Base-by-base conservation (phyloP, 176 grass and related monocot genomes). In the Oryza meyeriana region DNA sequence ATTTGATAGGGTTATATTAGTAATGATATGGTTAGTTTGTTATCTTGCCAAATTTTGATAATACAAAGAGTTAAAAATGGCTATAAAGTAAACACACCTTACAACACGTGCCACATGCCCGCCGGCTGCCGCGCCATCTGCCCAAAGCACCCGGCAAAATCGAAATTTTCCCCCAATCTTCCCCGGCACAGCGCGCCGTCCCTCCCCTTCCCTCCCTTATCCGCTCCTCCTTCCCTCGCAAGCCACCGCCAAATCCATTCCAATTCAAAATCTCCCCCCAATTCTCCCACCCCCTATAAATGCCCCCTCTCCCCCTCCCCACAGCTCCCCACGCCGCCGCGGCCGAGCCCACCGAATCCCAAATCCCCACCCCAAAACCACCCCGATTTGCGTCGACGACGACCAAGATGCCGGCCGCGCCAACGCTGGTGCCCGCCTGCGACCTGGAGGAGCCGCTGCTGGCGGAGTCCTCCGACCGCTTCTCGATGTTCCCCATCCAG, bases 391-490 rank as follows among this genome's bases (percentile, higher is more conserved):
- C 18, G 16, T 4, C 18, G 65, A 4, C 24, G 9, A 34, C 20
- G 39, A 42, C 20, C 59, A 89, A 65, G 79, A 95, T 95, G 93
- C 90, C 93, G 33, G 81, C 93, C 18, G 85, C 84, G 31, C 81
- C 85, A 18, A 70, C 78, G 1, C 27, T 84, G 26, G 85, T 85
- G 68, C 84, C 85, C 30, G 38, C 89, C 2, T 86, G 84, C 65
- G 90, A 95, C 86, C 75, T 84, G n/a, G 93, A 88, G 79, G 93
- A 95, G 81, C 93, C 93, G 9, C 83, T 95, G 12, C 82, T 95
- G 66, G 90, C 93, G 62, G 85, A 89, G 58, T 92, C 86, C 17
- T 81, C 90, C 0, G 93, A 90, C 34, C 89, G 92, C 18, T 94
- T 94, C 82, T 94, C 87, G 48, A 94, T 94, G 92, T 94, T 94